Percentiles rank a stretch among this genome's conserved stretches.
These are phyloP conservation scores for Debaryomyces nepalensis DNA, from an alignment of 1,139 yeast genomes.

Conservation along the genomic window DNA sequence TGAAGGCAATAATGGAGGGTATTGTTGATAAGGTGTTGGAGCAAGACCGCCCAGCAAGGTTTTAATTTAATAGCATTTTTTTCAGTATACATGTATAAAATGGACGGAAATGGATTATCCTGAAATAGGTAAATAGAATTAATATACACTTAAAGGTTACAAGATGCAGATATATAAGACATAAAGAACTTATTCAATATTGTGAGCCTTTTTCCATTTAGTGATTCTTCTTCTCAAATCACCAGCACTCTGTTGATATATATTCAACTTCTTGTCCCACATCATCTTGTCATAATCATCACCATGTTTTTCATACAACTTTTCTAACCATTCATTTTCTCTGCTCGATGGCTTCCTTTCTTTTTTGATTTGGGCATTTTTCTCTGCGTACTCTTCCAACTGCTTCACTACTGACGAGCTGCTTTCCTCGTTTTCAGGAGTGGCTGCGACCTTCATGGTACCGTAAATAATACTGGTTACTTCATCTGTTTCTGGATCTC, in stretches of 20 bases:
- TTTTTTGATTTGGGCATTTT: slow-evolving; percentile 47
- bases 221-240: slow-evolving; percentile 70
- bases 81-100: slow-evolving; percentile 7
- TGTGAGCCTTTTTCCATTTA: slow-evolving; percentile 64
- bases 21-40: slow-evolving; percentile 53
- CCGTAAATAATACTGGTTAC: slow-evolving; percentile 76
- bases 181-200: slow-evolving; percentile 20
- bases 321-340: slow-evolving; percentile 73
- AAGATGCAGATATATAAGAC: slow-evolving; percentile 8
- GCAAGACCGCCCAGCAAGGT: slow-evolving; percentile 40
- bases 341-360: slow-evolving; percentile 69
- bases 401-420: slow-evolving; percentile 62
- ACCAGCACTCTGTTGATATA: slow-evolving; percentile 84
- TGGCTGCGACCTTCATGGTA: slow-evolving; percentile 42
- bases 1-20: slow-evolving; percentile 53
- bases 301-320: slow-evolving; percentile 76
- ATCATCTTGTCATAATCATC: slow-evolving; percentile 89
- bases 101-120: slow-evolving; percentile 1
- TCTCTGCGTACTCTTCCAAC: slow-evolving; percentile 68
- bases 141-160: slow-evolving; percentile 9
- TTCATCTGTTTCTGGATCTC: slow-evolving; percentile 71
- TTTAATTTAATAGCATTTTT: slow-evolving; percentile 13
- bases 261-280: slow-evolving; percentile 86
- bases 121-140: neutral
- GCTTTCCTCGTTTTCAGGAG: slow-evolving; percentile 23